These are phyloP conservation scores for Orychophragmus violaceus DNA, from an alignment of 345 rosid genomes.

Conservation along the genomic window DNA sequence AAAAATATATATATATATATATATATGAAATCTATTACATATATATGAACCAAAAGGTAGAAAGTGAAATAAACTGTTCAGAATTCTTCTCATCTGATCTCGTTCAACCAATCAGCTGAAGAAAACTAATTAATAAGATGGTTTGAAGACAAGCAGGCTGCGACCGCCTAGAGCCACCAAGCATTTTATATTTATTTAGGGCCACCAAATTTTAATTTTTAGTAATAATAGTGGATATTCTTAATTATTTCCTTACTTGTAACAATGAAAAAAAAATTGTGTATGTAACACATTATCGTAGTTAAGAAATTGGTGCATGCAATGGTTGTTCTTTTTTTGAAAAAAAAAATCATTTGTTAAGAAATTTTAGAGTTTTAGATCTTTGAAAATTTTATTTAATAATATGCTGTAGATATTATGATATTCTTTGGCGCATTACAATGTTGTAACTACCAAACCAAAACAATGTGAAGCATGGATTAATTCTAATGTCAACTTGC, in stretches of 20 bases:
- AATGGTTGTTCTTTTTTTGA: neutral
- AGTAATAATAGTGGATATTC: neutral
- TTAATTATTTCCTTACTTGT: too few relatives aligned
- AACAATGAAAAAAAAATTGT: neutral
- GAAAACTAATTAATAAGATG: neutral
- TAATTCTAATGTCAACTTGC: neutral
- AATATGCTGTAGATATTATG: neutral
- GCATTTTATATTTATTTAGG: neutral
- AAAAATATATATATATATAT: too few relatives aligned
- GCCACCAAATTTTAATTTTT: neutral
- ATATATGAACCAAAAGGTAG: neutral
- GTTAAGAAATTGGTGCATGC: neutral
- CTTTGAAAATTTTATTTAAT: neutral
- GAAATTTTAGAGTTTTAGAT: neutral
- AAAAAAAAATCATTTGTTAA: neutral
- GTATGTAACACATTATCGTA: neutral
- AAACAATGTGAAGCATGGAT: neutral
- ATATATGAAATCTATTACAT: neutral
- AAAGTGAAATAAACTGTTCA: neutral
- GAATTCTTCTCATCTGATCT: neutral
- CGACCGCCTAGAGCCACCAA: neutral
- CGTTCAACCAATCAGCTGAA: neutral
- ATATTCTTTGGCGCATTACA: neutral
- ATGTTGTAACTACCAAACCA: neutral
- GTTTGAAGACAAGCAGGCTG: neutral